Evolutionary conservation across 805 yeast species (phyloP).

Genomic region (Saccharomyces eubayanus): DNA sequence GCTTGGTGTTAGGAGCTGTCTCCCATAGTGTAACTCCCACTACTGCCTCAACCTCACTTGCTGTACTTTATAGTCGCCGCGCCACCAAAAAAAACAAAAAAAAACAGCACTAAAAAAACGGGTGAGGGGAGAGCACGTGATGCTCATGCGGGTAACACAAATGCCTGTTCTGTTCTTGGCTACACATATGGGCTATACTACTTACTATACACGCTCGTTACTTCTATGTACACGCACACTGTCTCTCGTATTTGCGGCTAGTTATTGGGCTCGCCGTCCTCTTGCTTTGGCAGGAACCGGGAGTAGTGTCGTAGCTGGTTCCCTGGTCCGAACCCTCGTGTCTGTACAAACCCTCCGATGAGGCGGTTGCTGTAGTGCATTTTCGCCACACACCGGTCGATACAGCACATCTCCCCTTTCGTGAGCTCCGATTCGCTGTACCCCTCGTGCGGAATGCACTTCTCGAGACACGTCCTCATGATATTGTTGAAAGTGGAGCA

Average conservation of each 20-base stretch:
- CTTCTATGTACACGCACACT: neutral
- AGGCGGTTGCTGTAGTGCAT: slow-evolving; percentile 64
- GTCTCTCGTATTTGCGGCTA: neutral
- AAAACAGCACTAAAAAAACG: slow-evolving; percentile 6
- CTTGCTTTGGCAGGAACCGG: slow-evolving; percentile 5
- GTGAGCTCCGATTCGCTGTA: slow-evolving; percentile 78
- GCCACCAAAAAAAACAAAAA: neutral
- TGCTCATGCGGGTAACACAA: neutral
- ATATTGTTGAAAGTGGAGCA: slow-evolving; percentile 46
- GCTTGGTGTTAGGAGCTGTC: neutral
- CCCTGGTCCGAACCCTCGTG: slow-evolving; percentile 39
- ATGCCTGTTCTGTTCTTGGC: neutral
- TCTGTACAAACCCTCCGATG: slow-evolving; percentile 46
- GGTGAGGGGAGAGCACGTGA: neutral
- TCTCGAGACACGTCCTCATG: slow-evolving; percentile 52
- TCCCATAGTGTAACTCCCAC: neutral
- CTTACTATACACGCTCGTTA: neutral
- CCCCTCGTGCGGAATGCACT: slow-evolving; percentile 71
- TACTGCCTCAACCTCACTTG: neutral
- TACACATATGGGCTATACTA: neutral
- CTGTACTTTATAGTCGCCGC: neutral
- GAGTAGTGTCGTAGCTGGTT: slow-evolving; percentile 34
- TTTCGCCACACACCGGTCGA: slow-evolving; percentile 81
- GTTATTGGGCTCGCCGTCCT: neutral
- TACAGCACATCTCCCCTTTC: slow-evolving; percentile 76